Percentiles rank a stretch among this genome's conserved stretches.
Conservation (phyloP, 2,329 filamentous ascomycete genomes). For the Sclerotinia nivalis region DNA sequence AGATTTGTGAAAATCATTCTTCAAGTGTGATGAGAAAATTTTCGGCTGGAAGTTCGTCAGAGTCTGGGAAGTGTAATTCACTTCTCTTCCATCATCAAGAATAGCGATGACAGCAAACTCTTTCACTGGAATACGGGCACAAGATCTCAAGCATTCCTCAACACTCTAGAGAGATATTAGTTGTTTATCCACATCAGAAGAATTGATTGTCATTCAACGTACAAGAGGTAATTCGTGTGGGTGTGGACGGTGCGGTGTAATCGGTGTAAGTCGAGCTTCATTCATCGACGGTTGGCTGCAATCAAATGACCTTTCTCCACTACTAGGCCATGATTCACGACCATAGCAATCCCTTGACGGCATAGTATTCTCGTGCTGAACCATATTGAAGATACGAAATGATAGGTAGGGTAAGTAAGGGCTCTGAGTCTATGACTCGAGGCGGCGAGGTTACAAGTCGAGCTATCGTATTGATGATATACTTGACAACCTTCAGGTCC, state of each 20-base stretch:
- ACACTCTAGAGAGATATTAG: constrained; percentile 29
- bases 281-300: constrained; percentile 26
- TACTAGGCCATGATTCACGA: constrained; percentile 29
- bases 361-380: constrained; percentile 29
- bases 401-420: constrained; percentile 14
- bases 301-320: constrained; percentile 31
- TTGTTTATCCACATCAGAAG: not conserved
- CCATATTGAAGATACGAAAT: constrained; percentile 34
- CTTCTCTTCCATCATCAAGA: constrained; percentile 34
- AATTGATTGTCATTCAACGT: not conserved
- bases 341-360: constrained; percentile 29
- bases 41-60: constrained; percentile 29
- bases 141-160: constrained; percentile 34
- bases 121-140: constrained; percentile 32
- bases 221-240: constrained; percentile 19
- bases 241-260: constrained; percentile 23
- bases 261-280: constrained; percentile 26
- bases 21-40: constrained; percentile 32
- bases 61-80: constrained; percentile 32
- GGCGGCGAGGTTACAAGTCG: constrained; percentile 37
- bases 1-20: constrained; percentile 27
- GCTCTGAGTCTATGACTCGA: constrained; percentile 20
- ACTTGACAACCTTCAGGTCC: constrained; percentile 21
- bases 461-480: constrained; percentile 41
- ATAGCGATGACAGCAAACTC: constrained; percentile 36